Evolutionary conservation across 345 rosid species (phyloP), one percentile per base, ranked within the genome.

Genomic region (Brassica incana): DNA sequence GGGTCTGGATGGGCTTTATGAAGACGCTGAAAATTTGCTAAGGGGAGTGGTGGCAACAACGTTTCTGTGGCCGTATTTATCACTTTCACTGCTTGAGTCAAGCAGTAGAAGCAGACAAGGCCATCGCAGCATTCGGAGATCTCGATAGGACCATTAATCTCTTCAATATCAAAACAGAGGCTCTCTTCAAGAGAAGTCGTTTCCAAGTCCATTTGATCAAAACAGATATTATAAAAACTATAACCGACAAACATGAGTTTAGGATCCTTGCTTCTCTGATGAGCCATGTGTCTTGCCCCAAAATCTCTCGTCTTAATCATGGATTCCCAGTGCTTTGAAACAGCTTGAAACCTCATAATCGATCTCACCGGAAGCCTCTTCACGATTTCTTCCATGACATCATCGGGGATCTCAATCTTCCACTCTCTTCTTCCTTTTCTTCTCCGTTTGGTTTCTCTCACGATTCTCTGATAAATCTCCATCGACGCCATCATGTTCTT

Each of bases 51-150:
- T 38, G 36, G 36, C 6, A 33, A 6, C 36, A 8, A 40, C 67
- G 2, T 8, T 25, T 4, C 5, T 2, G 40, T 1, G 68, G 76
- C 59, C 4, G 8, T 36, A 27, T 61, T 72, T 1, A 72, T 3
- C 6, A 72, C 23, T 6, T 4, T 1, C 2, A 72, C 68, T 8
- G 5, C 16, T 60, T 0, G 40, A 0, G 8, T 5, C 58, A 5
- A 0, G 5, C 5, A 14, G 2, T 62, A 43, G 15, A 40, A 8
- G 43, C 77, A 73, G 60, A 73, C 59, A 73, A 73, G 69, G 2
- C 60, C 69, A 10, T 73, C 77, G 16, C 43, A 61, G 69, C 40
- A 25, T 38, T 61, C 4, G 10, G 68, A 66, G 7, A 66, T 38
- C 3, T 20, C 30, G 3, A 66, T 27, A 36, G 0, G 12, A 36